Percentiles rank a stretch among this genome's conserved stretches.
phyloP scores from a whole-genome alignment of 768 basidiomycete genomes.

The Mycena belliarum region DNA sequence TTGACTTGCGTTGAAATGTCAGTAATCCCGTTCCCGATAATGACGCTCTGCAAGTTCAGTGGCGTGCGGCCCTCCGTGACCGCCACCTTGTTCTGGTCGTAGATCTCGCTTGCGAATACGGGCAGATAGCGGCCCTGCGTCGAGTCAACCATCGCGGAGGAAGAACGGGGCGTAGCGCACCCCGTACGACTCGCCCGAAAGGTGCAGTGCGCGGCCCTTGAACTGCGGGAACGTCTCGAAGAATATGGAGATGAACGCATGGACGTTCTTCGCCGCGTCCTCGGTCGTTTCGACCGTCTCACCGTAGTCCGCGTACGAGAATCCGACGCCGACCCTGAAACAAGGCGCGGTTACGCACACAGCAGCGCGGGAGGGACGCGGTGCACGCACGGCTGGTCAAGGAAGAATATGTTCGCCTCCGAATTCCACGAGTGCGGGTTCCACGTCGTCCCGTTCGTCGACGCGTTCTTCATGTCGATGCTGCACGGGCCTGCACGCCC shows the following conservation, averaged over 20 bases:
- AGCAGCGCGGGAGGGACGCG: neutral
- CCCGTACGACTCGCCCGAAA: conserved; percentile 81
- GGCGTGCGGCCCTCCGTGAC: conserved; percentile 56
- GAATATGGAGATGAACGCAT: conserved; percentile 77
- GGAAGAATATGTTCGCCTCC: conserved; percentile 69
- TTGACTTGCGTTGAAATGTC: conserved; percentile 45
- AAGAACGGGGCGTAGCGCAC: conserved; percentile 38
- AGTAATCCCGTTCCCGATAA: conserved; percentile 63
- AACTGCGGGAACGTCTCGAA: conserved; percentile 79
- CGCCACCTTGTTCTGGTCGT: conserved; percentile 67
- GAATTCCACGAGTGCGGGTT: conserved; percentile 68
- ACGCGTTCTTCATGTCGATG: conserved; percentile 58
- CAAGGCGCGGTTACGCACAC: neutral
- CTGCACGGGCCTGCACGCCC: conserved; percentile 34
- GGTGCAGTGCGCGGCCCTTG: conserved; percentile 64
- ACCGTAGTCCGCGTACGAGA: conserved; percentile 69
- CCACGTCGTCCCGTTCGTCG: conserved; percentile 61
- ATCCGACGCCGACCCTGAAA: conserved; percentile 65
- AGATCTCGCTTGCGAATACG: conserved; percentile 73
- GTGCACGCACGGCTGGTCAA: conserved; percentile 58
- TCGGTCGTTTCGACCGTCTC: conserved; percentile 75
- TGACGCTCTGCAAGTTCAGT: conserved; percentile 69
- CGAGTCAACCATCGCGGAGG: conserved; percentile 12
- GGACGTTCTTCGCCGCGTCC: conserved; percentile 74
- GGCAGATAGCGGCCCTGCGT: conserved; percentile 68